phyloP scores from a whole-genome alignment of 2,329 filamentous ascomycete genomes.

The Lecanicillium sp. region DNA sequence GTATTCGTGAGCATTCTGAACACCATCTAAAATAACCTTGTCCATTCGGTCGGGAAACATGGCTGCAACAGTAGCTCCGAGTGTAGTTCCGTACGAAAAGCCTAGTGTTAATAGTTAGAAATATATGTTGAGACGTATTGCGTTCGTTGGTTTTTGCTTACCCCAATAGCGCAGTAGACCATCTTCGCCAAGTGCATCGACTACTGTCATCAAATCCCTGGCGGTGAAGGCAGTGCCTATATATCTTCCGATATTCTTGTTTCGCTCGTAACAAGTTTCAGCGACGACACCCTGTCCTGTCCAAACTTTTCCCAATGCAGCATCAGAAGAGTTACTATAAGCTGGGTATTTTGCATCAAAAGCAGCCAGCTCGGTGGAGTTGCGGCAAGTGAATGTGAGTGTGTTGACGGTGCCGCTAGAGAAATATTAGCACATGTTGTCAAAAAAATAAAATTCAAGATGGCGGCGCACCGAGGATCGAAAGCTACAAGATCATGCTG shows the following conservation, averaged over 20 bases:
- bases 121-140: neutral
- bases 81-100: conserved; percentile 28
- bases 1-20: conserved; percentile 22
- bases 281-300: conserved; percentile 12
- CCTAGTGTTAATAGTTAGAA: conserved; percentile 11
- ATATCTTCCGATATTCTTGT: conserved; percentile 22
- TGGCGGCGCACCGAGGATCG: conserved; percentile 16
- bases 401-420: conserved; percentile 19
- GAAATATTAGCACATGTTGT: neutral
- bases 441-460: neutral
- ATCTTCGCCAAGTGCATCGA: conserved; percentile 24
- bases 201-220: conserved; percentile 29
- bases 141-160: conserved; percentile 3
- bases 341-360: too few species aligned
- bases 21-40: conserved; percentile 23
- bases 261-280: conserved; percentile 12
- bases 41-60: conserved; percentile 30
- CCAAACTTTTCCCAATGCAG: conserved; percentile 15
- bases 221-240: conserved; percentile 35
- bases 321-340: conserved; percentile 14
- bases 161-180: conserved; percentile 32
- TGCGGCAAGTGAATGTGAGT: too few species aligned
- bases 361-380: too few species aligned
- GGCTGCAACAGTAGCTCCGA: conserved; percentile 28
- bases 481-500: conserved; percentile 18